A percentile compares a stretch with the other conserved stretches of the same genome.
Evolutionary conservation across 1,284 basidiomycete species (phyloP).

Genomic region (Microbotryum saponariae): DNA sequence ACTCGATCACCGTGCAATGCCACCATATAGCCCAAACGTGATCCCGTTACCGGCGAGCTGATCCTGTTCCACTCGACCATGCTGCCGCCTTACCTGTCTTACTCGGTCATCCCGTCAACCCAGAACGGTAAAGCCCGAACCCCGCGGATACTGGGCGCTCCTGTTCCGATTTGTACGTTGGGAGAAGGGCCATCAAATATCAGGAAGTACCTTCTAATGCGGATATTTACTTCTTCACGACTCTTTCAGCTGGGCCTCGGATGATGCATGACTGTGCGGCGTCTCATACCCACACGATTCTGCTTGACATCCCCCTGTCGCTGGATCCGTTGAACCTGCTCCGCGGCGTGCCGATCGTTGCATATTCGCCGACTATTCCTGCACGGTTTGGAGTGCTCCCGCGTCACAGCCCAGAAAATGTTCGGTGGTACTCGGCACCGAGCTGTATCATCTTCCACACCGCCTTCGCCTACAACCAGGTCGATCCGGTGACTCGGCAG

Average conservation of each 20-base stretch:
- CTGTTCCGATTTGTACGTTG: constrained; percentile 21
- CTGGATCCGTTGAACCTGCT: constrained; percentile 46
- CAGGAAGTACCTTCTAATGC: too few species aligned
- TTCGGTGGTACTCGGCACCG: constrained; percentile 43
- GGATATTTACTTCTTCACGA: constrained; percentile 18
- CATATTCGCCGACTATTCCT: constrained; percentile 43
- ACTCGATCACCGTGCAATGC: neutral
- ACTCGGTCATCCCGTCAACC: constrained; percentile 44
- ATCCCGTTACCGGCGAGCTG: constrained; percentile 46
- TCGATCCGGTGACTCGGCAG: constrained; percentile 1
- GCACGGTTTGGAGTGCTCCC: constrained; percentile 47
- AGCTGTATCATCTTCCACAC: constrained; percentile 49
- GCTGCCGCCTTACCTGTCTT: constrained; percentile 43
- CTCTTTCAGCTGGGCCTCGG: constrained; percentile 37
- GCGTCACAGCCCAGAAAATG: constrained; percentile 36
- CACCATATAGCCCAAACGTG: constrained; percentile 40
- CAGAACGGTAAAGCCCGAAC: neutral
- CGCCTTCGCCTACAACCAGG: constrained; percentile 43
- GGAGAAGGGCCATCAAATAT: neutral
- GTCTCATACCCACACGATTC: constrained; percentile 43
- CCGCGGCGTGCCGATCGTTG: constrained; percentile 44
- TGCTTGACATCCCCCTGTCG: constrained; percentile 48
- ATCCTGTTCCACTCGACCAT: constrained; percentile 46
- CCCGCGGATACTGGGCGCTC: constrained; percentile 24
- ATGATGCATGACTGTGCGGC: constrained; percentile 51